Evolutionary conservation across 305 asterid genomes (phyloP), one percentile per base, ranked within the genome.

Genomic region (Fraxinus nigra): DNA sequence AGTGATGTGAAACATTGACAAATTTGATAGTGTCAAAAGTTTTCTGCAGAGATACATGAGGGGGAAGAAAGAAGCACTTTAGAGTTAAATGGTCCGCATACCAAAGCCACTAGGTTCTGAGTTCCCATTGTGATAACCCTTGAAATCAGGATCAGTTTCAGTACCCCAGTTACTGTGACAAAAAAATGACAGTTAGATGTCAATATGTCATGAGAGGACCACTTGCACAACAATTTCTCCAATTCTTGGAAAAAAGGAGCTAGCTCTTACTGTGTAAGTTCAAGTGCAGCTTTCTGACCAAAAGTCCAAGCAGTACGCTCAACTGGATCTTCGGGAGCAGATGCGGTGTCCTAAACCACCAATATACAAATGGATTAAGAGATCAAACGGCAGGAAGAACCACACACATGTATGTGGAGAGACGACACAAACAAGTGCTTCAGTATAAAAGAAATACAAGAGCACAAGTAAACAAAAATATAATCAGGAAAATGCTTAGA

Each of bases 41-140:
- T 24, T 46, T 24, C 46, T 9, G 18, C 26, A 14, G 38, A 81
- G 38, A 5, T 56, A 72, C 54, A 38, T 7, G 82, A 9, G 75
- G 38, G 65, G 63, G 78, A 33, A 33, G 76, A 79, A 13, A 13
- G 78, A 76, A 76, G 73, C 37, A 11, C 61, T 18, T 69, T 37
- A 38, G 51, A 40, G 76, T 85, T 67, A 30, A 79, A 67, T 28
- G 9, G 46, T 78, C 67, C 35, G 83, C 93, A 34, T 86, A 95
- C 99, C 99, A 88, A 91, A 95, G 73, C 98, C 99, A 78, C 91
- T 93, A 85, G 99, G 98, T 13, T 95, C 98, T 11, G 96, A 86
- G 91, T 97, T 97, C 59, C 99, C 99, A 81, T 89, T 91, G 85
- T 95, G 98, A 84, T 97, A 92, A 34, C 94, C 94, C 85, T 92